These are phyloP conservation scores for Sequoiadendron giganteum DNA, from an alignment of 75 land plant species.

Conservation along the genomic window DNA sequence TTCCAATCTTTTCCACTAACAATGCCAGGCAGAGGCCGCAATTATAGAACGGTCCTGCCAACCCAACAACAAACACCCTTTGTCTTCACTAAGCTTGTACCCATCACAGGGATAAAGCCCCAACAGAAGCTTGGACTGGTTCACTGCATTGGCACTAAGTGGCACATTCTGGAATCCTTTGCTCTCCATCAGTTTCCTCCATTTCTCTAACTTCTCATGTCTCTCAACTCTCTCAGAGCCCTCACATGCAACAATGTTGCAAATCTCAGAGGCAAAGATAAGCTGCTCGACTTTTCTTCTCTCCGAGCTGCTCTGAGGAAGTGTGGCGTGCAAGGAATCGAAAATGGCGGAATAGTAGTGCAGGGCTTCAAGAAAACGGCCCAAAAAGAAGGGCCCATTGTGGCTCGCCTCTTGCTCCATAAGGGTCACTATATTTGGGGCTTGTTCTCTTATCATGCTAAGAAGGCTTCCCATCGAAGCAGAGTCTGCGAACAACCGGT, in stretches of 20 bases:
- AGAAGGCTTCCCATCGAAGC: conserved; percentile 26
- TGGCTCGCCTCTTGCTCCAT: conserved; percentile 71
- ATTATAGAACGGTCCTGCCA: conserved; percentile 67
- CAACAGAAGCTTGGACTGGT: conserved; percentile 58
- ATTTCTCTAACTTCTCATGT: conserved; percentile 59
- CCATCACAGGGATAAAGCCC: conserved; percentile 69
- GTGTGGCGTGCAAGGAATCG: conserved; percentile 56
- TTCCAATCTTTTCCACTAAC: conserved; percentile 14
- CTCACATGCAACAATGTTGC: conserved; percentile 58
- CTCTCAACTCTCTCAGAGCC: conserved; percentile 44
- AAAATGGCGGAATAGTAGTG: conserved; percentile 61
- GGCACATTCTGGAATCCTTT: conserved; percentile 44
- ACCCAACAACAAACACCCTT: conserved; percentile 62
- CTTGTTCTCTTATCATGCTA: conserved; percentile 55
- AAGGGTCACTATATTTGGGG: conserved; percentile 49
- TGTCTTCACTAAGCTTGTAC: conserved; percentile 50
- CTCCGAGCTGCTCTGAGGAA: conserved; percentile 42
- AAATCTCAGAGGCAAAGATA: conserved; percentile 44
- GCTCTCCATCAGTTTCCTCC: conserved; percentile 54
- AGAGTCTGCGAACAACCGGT: conserved; percentile 27
- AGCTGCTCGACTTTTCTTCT: conserved; percentile 52
- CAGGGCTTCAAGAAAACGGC: conserved; percentile 54
- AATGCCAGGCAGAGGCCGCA: conserved; percentile 66
- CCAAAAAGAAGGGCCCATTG: conserved; percentile 53
- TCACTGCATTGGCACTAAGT: conserved; percentile 59